Evolutionary conservation across 495 filamentous ascomycete species (phyloP).

Genomic region (Aspergillus asperescens): DNA sequence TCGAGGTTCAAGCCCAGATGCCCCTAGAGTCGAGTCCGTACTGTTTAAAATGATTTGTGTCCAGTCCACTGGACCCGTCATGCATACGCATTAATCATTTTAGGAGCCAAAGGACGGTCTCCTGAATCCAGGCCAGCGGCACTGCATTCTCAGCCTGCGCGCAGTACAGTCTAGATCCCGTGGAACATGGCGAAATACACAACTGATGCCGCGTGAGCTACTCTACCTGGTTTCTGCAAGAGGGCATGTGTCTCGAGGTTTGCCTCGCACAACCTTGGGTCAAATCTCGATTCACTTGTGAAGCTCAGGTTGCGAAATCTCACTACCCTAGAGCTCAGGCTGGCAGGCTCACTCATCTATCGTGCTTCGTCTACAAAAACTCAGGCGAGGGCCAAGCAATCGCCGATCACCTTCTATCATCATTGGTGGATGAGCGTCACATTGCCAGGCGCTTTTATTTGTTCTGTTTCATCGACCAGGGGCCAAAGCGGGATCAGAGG

Average conservation of each 20-base stretch:
- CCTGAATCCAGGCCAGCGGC: not conserved
- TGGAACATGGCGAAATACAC: not conserved
- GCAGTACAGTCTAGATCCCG: conserved; percentile 1
- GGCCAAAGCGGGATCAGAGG: conserved; percentile 11
- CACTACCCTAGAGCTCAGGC: not conserved
- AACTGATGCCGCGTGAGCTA: not conserved
- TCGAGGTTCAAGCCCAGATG: conserved; percentile 2
- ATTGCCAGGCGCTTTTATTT: conserved; percentile 1
- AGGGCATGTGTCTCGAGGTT: conserved; percentile 2
- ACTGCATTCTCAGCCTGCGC: not conserved
- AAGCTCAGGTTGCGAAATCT: not conserved
- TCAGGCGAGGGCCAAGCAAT: not conserved
- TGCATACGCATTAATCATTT: not conserved
- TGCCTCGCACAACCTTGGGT: conserved; percentile 15
- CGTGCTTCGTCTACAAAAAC: not conserved
- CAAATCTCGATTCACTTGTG: not conserved
- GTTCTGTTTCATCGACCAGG: conserved; percentile 7
- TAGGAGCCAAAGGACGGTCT: not conserved
- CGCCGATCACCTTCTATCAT: not conserved
- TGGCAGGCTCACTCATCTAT: too few relatives aligned
- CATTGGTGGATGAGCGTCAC: conserved; percentile 9
- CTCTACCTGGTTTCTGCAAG: not conserved
- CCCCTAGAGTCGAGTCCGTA: not conserved
- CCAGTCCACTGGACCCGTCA: not conserved
- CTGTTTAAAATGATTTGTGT: not conserved